Evolutionary conservation across 768 basidiomycete species (phyloP).

Genomic region (Hypsizygus marmoreus): DNA sequence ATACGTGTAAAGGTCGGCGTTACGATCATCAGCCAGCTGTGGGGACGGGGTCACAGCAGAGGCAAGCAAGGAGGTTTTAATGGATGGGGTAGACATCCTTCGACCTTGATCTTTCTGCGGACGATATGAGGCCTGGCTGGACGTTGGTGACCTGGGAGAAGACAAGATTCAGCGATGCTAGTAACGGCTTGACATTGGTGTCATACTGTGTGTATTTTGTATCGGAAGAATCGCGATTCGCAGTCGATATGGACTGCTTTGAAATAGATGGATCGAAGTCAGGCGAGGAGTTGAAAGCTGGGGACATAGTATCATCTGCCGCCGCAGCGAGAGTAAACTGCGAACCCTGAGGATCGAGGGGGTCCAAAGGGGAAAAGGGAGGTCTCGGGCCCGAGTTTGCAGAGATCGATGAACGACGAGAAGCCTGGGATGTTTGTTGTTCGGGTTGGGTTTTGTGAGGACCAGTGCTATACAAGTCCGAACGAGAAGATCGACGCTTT

Average conservation of each 20-base stretch:
- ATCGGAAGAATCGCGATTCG: slow-evolving; percentile 2
- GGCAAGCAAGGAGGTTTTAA: slow-evolving; percentile 1
- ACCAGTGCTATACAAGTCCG: slow-evolving; percentile 15
- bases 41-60: slow-evolving; percentile 5
- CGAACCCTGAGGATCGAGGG: slow-evolving; percentile 12
- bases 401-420: slow-evolving; percentile 16
- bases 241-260: slow-evolving; percentile 7
- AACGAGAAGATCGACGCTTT: slow-evolving; percentile 20
- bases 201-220: slow-evolving; percentile 10
- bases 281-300: slow-evolving; percentile 5
- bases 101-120: slow-evolving; percentile 11
- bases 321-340: slow-evolving; percentile 13
- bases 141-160: slow-evolving; percentile 13
- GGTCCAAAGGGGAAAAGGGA: slow-evolving; percentile 15
- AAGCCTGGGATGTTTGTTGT: slow-evolving; percentile 12
- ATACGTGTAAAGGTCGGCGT: slow-evolving; percentile 38
- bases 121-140: slow-evolving; percentile 7
- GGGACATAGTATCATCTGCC: slow-evolving; percentile 11
- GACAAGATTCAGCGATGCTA: background rate
- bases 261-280: slow-evolving; percentile 5
- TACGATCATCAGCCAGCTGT: slow-evolving; percentile 10
- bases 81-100: slow-evolving; percentile 5
- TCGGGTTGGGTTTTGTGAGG: slow-evolving; percentile 16
- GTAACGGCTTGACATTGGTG: background rate
- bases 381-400: slow-evolving; percentile 12